A percentile compares a stretch with the other conserved stretches of the same genome.
Conservation (phyloP, 495 filamentous ascomycete genomes). For the Aspergillus ostianus region DNA sequence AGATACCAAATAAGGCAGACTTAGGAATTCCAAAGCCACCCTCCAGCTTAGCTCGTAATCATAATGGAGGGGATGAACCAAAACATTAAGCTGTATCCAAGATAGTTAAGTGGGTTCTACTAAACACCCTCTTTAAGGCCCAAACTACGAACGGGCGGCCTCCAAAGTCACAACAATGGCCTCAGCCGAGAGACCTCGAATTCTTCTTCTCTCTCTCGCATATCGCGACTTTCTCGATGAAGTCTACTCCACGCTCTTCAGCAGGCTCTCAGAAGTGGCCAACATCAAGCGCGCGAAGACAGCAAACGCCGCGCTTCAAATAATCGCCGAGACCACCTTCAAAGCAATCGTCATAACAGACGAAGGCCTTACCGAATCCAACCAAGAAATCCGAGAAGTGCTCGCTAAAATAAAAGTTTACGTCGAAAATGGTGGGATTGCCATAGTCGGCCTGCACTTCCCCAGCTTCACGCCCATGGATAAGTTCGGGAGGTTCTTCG, state of each 20-base stretch:
- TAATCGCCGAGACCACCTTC: conserved; percentile 7
- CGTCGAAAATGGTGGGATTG: conserved; percentile 18
- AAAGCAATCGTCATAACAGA: conserved; percentile 22
- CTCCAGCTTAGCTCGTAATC: too few species aligned
- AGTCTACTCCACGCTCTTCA: conserved; percentile 15
- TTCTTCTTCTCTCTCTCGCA: conserved; percentile 21
- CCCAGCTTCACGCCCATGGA: conserved; percentile 20
- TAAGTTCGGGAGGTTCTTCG: conserved; percentile 25
- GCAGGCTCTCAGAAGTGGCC: conserved; percentile 4
- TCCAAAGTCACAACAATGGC: too few species aligned
- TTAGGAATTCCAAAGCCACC: too few species aligned
- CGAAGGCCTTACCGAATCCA: conserved; percentile 12
- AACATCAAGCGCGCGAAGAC: conserved; percentile 20
- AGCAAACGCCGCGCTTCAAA: conserved; percentile 10
- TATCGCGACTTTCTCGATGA: conserved; percentile 16
- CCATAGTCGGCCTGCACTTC: conserved; percentile 33
- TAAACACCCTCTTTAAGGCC: too few species aligned
- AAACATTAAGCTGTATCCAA: too few species aligned
- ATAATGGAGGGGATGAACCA: too few species aligned
- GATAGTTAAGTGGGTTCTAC: too few species aligned
- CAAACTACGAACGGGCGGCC: too few species aligned
- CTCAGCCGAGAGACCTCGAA: conserved; percentile 15
- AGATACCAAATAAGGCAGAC: too few species aligned
- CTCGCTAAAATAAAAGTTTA: conserved; percentile 18
- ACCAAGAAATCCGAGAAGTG: conserved; percentile 8